phyloP scores from a whole-genome alignment of 768 basidiomycete genomes.

The Rhodotorula sphaerocarpa region DNA sequence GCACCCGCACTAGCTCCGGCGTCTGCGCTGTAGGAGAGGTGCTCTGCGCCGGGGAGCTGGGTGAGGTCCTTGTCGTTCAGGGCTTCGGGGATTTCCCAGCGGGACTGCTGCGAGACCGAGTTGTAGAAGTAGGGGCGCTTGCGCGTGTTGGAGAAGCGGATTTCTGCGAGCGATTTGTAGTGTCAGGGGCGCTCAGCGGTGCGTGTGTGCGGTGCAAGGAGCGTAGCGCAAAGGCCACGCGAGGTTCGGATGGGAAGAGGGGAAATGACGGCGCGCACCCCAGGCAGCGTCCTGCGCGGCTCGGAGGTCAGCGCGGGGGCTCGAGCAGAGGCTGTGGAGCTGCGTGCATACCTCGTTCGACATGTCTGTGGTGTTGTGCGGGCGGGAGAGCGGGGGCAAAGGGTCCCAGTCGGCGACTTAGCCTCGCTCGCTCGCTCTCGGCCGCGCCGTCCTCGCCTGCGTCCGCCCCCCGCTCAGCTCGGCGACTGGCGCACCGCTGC shows the following conservation, averaged over 20 bases:
- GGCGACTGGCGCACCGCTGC: no score
- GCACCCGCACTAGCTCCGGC: constrained; percentile 36
- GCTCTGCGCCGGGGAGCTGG: constrained; percentile 31
- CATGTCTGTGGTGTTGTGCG: no score
- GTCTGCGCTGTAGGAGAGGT: constrained; percentile 36
- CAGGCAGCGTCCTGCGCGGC: not conserved
- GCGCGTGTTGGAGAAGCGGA: constrained; percentile 73
- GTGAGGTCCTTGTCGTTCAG: constrained; percentile 31
- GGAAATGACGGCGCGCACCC: constrained; percentile 12
- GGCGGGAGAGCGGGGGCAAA: no score
- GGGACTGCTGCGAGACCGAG: constrained; percentile 57
- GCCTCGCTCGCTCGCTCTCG: not conserved
- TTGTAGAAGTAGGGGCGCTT: constrained; percentile 84
- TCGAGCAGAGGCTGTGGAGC: no score
- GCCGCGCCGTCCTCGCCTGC: no score
- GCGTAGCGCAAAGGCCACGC: not conserved
- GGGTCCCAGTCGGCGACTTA: no score
- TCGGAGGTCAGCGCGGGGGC: no score
- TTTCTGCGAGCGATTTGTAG: constrained; percentile 47
- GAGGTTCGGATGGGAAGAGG: not conserved
- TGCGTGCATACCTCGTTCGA: no score
- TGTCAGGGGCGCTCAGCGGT: no score
- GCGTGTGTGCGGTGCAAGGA: no score
- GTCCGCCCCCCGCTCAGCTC: no score
- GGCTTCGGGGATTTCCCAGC: constrained; percentile 55